Base-by-base conservation (phyloP, 2,329 filamentous ascomycete genomes). In the Scolecobasidium constrictum region DNA sequence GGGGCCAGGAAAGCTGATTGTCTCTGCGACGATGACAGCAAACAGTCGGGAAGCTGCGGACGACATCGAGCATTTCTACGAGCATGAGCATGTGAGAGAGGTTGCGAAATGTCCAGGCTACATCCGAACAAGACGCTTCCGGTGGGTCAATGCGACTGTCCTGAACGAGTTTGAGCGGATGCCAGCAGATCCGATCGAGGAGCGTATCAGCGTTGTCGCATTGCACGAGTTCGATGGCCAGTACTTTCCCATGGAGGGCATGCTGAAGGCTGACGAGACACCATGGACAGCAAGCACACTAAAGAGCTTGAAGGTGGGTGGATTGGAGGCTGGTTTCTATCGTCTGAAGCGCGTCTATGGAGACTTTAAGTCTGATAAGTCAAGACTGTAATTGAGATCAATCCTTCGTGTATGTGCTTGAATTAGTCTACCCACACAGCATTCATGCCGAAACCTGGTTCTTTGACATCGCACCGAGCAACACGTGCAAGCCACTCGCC, bases 401-500 rank as follows among this genome's bases (percentile, higher is more conserved):
- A n/a, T n/a, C n/a, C n/a, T n/a, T n/a, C n/a, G n/a, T n/a, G n/a
- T n/a, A n/a, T n/a, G n/a, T n/a, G n/a, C n/a, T n/a, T n/a, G n/a
- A n/a, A n/a, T n/a, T n/a, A 86, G 63, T 93, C 83, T 60, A 92
- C 92, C 86, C 86, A 94, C 49, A 93, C 87, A n/a, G 86, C 86
- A 64, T 94, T 94, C 86, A 94, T 94, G 2, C 86, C 86, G 59
- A 94, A 94, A 1, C 86, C 86, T n/a, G 83, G 84, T 66, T 93
- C 86, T 4, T 79, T 78, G 28, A 93, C 79, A 51, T 85, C 78
- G 48, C 84, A 68, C 48, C 83, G 72, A 13, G 86, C 86, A 5
- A 93, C 86, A 3, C 86, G 69, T 2, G 77, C 81, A 42, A 94
- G 64, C 52, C 81, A 85, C 68, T 92, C 86, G 46, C 87, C 81